Evolutionary conservation across 192 early-diverging fungal species (phyloP).

Genomic region (Anaeromyces robustus): DNA sequence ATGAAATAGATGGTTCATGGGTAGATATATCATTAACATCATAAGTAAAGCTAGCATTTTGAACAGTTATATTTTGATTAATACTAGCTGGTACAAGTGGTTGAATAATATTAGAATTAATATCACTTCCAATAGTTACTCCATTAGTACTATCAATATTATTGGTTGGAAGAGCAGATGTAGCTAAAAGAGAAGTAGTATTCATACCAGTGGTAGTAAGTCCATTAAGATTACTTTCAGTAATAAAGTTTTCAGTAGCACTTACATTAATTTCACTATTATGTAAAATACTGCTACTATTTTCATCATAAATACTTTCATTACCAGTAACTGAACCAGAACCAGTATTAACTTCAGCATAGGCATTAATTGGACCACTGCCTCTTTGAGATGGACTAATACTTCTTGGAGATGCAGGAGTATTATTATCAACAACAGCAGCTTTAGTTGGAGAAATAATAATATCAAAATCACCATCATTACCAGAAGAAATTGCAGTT

Average conservation of each 20-base stretch:
- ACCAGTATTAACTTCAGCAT: not conserved
- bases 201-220: not conserved
- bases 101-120: not conserved
- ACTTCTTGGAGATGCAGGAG: no score
- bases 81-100: not conserved
- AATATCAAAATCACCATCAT: not conserved
- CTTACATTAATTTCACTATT: not conserved
- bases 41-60: not conserved
- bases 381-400: not conserved
- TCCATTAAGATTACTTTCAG: not conserved
- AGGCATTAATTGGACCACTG: not conserved
- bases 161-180: not conserved
- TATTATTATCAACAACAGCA: not conserved
- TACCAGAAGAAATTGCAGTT: not conserved
- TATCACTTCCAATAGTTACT: not conserved
- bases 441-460: not conserved
- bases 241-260: not conserved
- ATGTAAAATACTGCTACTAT: no score
- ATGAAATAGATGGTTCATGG: not conserved
- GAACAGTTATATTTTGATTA: not conserved
- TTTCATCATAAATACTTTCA: no score
- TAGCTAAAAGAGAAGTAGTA: no score
- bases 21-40: not conserved
- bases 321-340: no score
- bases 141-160: not conserved